Percentiles rank a stretch among this genome's conserved stretches.
Conservation (phyloP, 345 rosid genomes). For the Citrus cavaleriei region DNA sequence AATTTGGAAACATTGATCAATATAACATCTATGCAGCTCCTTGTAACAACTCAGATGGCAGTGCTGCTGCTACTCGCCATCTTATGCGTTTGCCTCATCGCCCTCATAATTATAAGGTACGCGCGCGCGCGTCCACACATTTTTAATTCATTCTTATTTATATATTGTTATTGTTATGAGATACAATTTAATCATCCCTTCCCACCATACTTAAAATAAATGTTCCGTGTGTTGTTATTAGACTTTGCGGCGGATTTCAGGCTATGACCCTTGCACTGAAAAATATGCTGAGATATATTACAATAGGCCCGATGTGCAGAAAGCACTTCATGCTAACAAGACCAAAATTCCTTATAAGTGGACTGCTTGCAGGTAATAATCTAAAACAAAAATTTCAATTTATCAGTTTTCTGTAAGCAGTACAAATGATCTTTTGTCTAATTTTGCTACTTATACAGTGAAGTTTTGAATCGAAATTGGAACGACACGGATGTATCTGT, state of each 20-base stretch:
- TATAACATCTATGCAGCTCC: slow-evolving; percentile 91
- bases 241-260: slow-evolving; percentile 57
- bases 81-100: slow-evolving; percentile 64
- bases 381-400: too few relatives aligned
- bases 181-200: too few relatives aligned
- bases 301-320: slow-evolving; percentile 88
- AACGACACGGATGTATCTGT: slow-evolving; percentile 79
- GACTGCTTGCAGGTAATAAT: slow-evolving; percentile 37
- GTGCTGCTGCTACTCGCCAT: slow-evolving; percentile 31
- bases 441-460: slow-evolving; percentile 35
- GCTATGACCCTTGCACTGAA: slow-evolving; percentile 99
- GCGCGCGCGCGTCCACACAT: rapidly evolving
- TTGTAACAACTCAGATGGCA: slow-evolving; percentile 79
- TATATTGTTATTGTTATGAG: too few relatives aligned
- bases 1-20: slow-evolving; percentile 95
- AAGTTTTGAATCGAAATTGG: slow-evolving; percentile 84
- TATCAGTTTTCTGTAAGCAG: too few relatives aligned
- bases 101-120: slow-evolving; percentile 17
- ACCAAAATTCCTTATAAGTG: slow-evolving; percentile 77
- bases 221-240: slow-evolving; percentile 11
- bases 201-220: too few relatives aligned
- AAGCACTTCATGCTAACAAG: slow-evolving; percentile 76
- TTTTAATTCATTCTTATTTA: too few relatives aligned
- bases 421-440: too few relatives aligned
- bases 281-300: slow-evolving; percentile 92